Percentiles rank a stretch among this genome's conserved stretches.
phyloP scores from a whole-genome alignment of 2,329 filamentous ascomycete genomes.

The Ploettnerulaceae sp. region DNA sequence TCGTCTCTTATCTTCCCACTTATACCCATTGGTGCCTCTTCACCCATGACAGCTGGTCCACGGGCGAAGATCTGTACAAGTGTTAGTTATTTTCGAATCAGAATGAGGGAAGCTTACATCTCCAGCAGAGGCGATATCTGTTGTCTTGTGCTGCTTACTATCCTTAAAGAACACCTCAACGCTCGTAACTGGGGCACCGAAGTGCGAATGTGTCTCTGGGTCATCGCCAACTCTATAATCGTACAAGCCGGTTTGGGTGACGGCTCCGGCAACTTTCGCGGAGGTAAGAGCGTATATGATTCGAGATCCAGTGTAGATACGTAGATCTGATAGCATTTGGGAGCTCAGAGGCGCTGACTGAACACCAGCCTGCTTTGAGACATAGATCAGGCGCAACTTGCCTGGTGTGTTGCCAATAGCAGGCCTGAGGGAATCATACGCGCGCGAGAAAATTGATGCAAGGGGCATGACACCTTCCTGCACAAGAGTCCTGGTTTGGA shows the following conservation, averaged over 20 bases:
- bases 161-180: constrained; percentile 74
- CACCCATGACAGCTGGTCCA: constrained; percentile 69
- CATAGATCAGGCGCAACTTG: constrained; percentile 75
- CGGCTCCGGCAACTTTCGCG: constrained; percentile 77
- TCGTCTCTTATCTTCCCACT: constrained; percentile 64
- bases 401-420: constrained; percentile 58
- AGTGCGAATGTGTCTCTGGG: constrained; percentile 53
- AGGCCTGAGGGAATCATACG: constrained; percentile 56
- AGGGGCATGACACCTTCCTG: constrained; percentile 69
- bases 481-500: constrained; percentile 64
- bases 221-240: constrained; percentile 65
- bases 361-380: constrained; percentile 66
- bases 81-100: constrained; percentile 10
- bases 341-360: constrained; percentile 61
- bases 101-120: constrained; percentile 46
- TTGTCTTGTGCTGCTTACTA: constrained; percentile 54
- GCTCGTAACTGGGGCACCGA: constrained; percentile 75
- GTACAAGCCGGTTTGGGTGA: constrained; percentile 81
- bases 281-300: constrained; percentile 82
- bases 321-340: constrained; percentile 69
- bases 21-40: constrained; percentile 58
- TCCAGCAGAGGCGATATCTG: constrained; percentile 56
- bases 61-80: constrained; percentile 58
- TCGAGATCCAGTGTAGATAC: constrained; percentile 73
- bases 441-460: constrained; percentile 55